A percentile compares a stretch with the other conserved stretches of the same genome.
These are phyloP conservation scores for Globisporangium yorkense DNA, from an alignment of 352 stramenopile species.

Conservation along the genomic window DNA sequence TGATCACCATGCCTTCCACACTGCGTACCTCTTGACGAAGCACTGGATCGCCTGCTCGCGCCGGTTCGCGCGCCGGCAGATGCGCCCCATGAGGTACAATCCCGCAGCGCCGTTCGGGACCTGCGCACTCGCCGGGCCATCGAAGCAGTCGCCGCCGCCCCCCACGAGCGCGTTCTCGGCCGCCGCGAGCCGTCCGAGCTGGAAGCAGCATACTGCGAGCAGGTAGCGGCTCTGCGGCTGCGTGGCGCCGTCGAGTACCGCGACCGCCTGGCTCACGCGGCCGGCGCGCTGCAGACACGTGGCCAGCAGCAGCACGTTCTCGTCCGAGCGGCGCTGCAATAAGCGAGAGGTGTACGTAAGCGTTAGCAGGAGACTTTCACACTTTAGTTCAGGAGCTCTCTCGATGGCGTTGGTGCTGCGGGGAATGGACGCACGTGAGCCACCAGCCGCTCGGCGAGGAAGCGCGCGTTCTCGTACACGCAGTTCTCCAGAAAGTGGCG, in stretches of 20 bases:
- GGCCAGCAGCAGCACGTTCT: constrained; percentile 50
- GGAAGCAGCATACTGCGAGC: constrained; percentile 66
- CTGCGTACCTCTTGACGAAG: constrained; percentile 76
- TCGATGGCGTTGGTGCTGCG: too few species aligned
- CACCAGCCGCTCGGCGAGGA: constrained; percentile 78
- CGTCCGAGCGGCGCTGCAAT: constrained; percentile 40
- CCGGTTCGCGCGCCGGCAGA: constrained; percentile 87
- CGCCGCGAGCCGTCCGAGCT: constrained; percentile 65
- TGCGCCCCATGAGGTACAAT: constrained; percentile 88
- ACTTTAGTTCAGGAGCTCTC: too few species aligned
- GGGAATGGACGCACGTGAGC: constrained; percentile 41
- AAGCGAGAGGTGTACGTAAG: not conserved
- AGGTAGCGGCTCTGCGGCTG: constrained; percentile 56
- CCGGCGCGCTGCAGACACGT: constrained; percentile 66
- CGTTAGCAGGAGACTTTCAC: too few species aligned
- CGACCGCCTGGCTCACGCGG: constrained; percentile 38
- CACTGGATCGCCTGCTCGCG: constrained; percentile 88
- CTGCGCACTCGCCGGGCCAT: constrained; percentile 23
- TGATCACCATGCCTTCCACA: not conserved
- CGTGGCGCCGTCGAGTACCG: constrained; percentile 41
- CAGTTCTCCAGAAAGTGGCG: constrained; percentile 46
- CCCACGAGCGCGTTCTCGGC: constrained; percentile 90
- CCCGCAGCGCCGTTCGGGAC: constrained; percentile 88
- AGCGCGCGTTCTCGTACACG: constrained; percentile 63
- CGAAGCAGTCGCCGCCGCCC: constrained; percentile 20